Conservation (phyloP, 352 stramenopile species). For the Aphanomyces invadans region DNA sequence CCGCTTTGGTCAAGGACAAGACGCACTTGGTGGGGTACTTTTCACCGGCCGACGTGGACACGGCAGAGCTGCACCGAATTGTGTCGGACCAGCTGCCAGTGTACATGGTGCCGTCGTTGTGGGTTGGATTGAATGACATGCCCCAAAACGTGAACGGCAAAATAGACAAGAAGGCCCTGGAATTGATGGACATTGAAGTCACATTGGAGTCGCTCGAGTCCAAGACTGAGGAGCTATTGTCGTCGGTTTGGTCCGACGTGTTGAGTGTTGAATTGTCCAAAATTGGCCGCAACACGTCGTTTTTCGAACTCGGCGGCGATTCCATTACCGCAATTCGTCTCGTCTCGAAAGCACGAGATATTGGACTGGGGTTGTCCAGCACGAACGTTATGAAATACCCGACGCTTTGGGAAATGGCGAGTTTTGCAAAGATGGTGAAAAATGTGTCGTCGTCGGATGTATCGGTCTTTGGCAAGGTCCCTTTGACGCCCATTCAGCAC, state of each 20-base stretch:
- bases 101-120: constrained; percentile 78
- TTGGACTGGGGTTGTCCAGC: background rate
- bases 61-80: constrained; percentile 53
- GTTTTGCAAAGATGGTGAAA: background rate
- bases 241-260: background rate
- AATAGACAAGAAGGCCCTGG: constrained; percentile 6
- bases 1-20: constrained; percentile 53
- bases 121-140: constrained; percentile 70
- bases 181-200: background rate
- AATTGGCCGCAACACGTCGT: constrained; percentile 1
- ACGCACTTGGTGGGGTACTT: constrained; percentile 87
- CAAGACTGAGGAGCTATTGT: background rate
- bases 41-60: constrained; percentile 65
- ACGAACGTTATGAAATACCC: background rate
- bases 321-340: background rate
- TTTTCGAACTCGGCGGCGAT: background rate
- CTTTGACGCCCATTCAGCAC: background rate
- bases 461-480: background rate
- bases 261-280: background rate
- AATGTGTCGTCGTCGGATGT: background rate
- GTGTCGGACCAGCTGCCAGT: constrained; percentile 70
- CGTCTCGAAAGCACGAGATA: background rate
- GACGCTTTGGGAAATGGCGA: background rate
- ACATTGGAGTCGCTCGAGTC: background rate
- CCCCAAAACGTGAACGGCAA: constrained; percentile 80